Percentiles rank a stretch among this genome's conserved stretches.
These are phyloP conservation scores for Cladobotryum protrusum DNA, from an alignment of 2,329 filamentous ascomycete genomes.

Conservation along the genomic window DNA sequence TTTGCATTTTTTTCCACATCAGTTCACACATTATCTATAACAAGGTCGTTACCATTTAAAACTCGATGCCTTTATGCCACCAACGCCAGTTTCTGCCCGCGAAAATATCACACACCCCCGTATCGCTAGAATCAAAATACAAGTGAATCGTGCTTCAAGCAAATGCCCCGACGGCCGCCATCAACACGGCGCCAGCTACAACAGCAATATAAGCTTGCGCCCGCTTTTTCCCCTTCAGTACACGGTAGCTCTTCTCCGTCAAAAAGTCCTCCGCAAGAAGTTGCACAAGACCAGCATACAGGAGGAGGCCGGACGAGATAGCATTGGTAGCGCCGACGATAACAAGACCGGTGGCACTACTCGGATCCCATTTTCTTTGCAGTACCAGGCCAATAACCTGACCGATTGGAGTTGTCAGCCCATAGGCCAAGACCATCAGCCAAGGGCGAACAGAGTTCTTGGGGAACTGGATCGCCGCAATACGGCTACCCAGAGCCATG, in stretches of 20 bases:
- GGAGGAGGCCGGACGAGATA: slow-evolving; percentile 69
- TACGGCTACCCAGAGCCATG: slow-evolving; percentile 76
- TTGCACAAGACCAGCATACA: slow-evolving; percentile 81
- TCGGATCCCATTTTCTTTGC: slow-evolving; percentile 74
- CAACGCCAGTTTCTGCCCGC: not conserved
- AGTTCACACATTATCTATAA: too few relatives aligned
- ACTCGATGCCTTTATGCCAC: not conserved
- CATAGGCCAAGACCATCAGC: slow-evolving; percentile 75
- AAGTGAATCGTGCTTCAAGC: slow-evolving; percentile 36
- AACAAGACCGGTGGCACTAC: slow-evolving; percentile 66
- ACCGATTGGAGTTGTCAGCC: slow-evolving; percentile 71
- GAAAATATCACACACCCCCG: not conserved
- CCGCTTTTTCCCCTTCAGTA: slow-evolving; percentile 55
- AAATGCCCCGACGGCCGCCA: slow-evolving; percentile 69
- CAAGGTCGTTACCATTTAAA: too few relatives aligned
- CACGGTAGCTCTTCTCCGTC: slow-evolving; percentile 65
- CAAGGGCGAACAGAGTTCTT: slow-evolving; percentile 68
- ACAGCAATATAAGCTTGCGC: slow-evolving; percentile 59
- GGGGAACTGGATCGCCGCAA: slow-evolving; percentile 76
- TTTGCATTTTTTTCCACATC: too few relatives aligned
- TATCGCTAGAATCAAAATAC: not conserved
- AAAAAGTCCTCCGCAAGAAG: slow-evolving; percentile 80
- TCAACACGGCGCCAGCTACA: slow-evolving; percentile 56
- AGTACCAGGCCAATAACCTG: slow-evolving; percentile 76
- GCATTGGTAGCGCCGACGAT: slow-evolving; percentile 87